phyloP scores from a whole-genome alignment of 495 filamentous ascomycete genomes.

The Ascodesmis nigricans region DNA sequence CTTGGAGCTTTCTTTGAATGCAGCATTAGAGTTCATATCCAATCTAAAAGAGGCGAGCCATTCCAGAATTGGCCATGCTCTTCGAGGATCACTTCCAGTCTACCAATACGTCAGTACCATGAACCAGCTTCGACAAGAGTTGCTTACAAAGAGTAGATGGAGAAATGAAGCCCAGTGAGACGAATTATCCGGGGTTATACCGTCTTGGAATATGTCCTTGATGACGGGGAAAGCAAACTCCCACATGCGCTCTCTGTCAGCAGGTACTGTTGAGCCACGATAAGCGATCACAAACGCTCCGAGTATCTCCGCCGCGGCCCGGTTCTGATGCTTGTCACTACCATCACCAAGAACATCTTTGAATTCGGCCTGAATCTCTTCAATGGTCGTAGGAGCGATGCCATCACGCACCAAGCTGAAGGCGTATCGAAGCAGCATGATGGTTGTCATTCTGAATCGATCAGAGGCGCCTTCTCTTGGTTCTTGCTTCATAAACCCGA shows the following conservation, averaged over 20 bases:
- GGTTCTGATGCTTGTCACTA: conserved; percentile 92
- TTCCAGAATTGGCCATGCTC: conserved; percentile 66
- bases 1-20: conserved; percentile 97
- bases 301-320: conserved; percentile 85
- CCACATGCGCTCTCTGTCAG: conserved; percentile 58
- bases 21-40: conserved; percentile 86
- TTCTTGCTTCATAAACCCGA: conserved; percentile 88
- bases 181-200: conserved; percentile 80
- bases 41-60: conserved; percentile 67
- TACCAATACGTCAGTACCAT: conserved; percentile 8
- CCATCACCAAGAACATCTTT: conserved; percentile 65
- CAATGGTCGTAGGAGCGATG: conserved; percentile 50
- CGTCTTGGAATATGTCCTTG: conserved; percentile 63
- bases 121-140: background rate
- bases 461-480: conserved; percentile 65
- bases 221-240: conserved; percentile 76
- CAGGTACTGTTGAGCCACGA: conserved; percentile 38
- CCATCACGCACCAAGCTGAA: conserved; percentile 70
- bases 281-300: conserved; percentile 60
- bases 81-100: conserved; percentile 63
- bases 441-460: conserved; percentile 69
- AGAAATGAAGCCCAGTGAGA: conserved; percentile 87
- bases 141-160: conserved; percentile 48
- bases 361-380: conserved; percentile 68
- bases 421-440: conserved; percentile 62